These are phyloP conservation scores for Perilla frutescens DNA, from an alignment of 257 asterid species.

Conservation along the genomic window DNA sequence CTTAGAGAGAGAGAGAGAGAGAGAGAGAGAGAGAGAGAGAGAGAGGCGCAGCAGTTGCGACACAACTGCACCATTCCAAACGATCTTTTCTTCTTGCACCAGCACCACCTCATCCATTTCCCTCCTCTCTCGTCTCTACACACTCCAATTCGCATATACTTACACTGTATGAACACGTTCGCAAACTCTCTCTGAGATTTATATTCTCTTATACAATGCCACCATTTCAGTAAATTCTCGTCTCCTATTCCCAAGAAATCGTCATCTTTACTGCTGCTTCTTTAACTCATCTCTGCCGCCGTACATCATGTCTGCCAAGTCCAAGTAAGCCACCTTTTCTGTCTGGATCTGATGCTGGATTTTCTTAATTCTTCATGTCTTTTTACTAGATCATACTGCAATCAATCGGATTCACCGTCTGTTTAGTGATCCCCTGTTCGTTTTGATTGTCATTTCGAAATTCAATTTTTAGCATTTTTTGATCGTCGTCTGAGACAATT, in stretches of 20 bases:
- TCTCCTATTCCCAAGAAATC: slow-evolving; percentile 13
- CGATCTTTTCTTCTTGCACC: slow-evolving; percentile 21
- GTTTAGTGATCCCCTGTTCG: no score
- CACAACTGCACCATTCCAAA: slow-evolving; percentile 26
- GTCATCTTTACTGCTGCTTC: slow-evolving; percentile 13
- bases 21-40: slow-evolving; percentile 15
- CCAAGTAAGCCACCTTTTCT: slow-evolving; percentile 61
- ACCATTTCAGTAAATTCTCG: slow-evolving; percentile 33
- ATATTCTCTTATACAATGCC: slow-evolving; percentile 36
- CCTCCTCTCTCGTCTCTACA: slow-evolving; percentile 18
- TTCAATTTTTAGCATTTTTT: neutral
- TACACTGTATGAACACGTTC: neutral
- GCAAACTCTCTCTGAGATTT: slow-evolving; percentile 20
- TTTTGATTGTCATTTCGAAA: slow-evolving; percentile 10
- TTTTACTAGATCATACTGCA: slow-evolving; percentile 23
- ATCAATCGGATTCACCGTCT: neutral
- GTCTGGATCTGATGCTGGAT: slow-evolving; percentile 48
- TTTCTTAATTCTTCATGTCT: slow-evolving; percentile 41
- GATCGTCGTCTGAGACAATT: slow-evolving; percentile 8
- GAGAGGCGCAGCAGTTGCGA: slow-evolving; percentile 23
- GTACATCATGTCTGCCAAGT: slow-evolving; percentile 66
- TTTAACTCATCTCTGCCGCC: slow-evolving; percentile 21
- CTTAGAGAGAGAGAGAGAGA: slow-evolving; percentile 14
- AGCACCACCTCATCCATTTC: slow-evolving; percentile 20
- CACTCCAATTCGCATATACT: slow-evolving; percentile 5